phyloP scores from a whole-genome alignment of 768 basidiomycete species.

The Leucocoprinus birnbaumii region DNA sequence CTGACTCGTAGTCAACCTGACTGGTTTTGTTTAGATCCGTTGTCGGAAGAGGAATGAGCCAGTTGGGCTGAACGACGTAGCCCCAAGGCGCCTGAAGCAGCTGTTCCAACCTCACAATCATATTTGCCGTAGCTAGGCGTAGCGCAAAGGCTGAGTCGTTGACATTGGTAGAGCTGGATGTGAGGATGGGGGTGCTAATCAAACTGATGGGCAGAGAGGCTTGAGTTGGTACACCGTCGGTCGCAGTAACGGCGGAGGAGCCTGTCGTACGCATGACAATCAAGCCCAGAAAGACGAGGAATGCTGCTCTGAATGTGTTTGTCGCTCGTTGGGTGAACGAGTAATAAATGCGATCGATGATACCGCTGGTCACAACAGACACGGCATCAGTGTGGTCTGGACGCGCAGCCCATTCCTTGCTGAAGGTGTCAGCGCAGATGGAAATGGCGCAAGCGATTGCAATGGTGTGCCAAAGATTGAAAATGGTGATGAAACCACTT shows the following conservation, averaged over 20 bases:
- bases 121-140: neutral
- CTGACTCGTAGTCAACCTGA: neutral
- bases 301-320: neutral
- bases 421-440: neutral
- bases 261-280: neutral
- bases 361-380: neutral
- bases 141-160: neutral
- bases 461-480: neutral
- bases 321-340: neutral
- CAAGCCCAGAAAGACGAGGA: neutral
- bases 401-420: neutral
- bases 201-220: neutral
- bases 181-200: neutral
- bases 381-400: neutral
- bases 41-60: slow-evolving; percentile 3
- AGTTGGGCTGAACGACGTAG: neutral
- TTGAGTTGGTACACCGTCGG: too few relatives aligned
- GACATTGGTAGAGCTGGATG: neutral
- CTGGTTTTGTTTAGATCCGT: neutral
- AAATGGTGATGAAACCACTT: neutral
- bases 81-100: neutral
- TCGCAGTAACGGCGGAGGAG: too few relatives aligned
- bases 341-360: neutral
- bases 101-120: slow-evolving; percentile 3
- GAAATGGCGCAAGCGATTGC: neutral